Evolutionary conservation across 345 rosid genomes (phyloP).

Genomic region (Pseudoturritis turrita): DNA sequence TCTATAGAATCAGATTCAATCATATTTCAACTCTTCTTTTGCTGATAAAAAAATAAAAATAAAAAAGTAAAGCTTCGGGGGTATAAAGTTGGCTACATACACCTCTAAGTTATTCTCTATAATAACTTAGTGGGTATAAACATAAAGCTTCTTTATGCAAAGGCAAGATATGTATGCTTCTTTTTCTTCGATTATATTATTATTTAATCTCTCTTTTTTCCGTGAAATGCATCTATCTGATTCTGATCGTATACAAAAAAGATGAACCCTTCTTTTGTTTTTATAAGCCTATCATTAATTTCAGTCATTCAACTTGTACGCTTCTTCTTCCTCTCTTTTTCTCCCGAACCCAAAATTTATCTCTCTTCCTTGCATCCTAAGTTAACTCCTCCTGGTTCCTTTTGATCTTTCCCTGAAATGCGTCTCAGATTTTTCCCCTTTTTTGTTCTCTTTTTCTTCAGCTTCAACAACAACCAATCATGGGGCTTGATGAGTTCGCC

Average conservation of each 20-base stretch:
- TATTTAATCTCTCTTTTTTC: slow-evolving; percentile 14
- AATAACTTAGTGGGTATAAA: slow-evolving; percentile 52
- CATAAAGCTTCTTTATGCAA: slow-evolving; percentile 64
- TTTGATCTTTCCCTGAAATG: slow-evolving; percentile 28
- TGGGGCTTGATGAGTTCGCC: slow-evolving; percentile 20
- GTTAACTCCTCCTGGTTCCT: background rate
- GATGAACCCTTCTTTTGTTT: slow-evolving; percentile 17
- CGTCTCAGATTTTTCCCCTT: slow-evolving; percentile 26
- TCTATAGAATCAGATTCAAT: slow-evolving; percentile 36
- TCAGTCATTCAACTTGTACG: slow-evolving; percentile 35
- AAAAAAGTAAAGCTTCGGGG: slow-evolving; percentile 4
- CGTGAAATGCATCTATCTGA: slow-evolving; percentile 31
- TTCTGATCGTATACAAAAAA: slow-evolving; percentile 13
- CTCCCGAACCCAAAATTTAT: slow-evolving; percentile 23
- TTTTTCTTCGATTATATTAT: slow-evolving; percentile 19
- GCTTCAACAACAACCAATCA: slow-evolving; percentile 29
- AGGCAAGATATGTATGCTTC: slow-evolving; percentile 42
- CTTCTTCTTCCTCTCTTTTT: slow-evolving; percentile 39
- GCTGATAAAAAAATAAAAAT: background rate
- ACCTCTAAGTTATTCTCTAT: slow-evolving; percentile 35
- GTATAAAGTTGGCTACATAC: slow-evolving; percentile 29
- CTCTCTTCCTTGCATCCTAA: slow-evolving; percentile 23
- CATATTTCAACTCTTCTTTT: slow-evolving; percentile 29
- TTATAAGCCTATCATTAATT: slow-evolving; percentile 30
- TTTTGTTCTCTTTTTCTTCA: slow-evolving; percentile 31